Base-by-base conservation (phyloP, 2,329 filamentous ascomycete genomes). In the Aureobasidium namibiae region DNA sequence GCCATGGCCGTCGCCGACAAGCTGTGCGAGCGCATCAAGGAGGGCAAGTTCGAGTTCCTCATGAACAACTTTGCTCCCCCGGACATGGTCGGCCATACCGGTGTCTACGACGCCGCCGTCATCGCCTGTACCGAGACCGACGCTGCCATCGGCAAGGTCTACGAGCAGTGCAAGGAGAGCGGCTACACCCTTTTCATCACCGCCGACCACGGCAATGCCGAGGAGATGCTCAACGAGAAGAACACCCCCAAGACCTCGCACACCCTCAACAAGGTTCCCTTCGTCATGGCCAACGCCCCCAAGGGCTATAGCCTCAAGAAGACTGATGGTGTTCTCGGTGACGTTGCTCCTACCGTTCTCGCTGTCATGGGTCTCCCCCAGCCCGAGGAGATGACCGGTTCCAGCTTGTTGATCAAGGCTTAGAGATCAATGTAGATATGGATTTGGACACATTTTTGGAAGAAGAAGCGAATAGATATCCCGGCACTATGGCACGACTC, bases 11-110 rank as follows among this genome's bases (percentile, higher is more conserved):
- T 99, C 14, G 94, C 90, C 52, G 82, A 95, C 69, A 92, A 95
- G 79, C 88, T 96, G 61, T 84, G 80, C 74, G 94, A 96, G 81
- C 86, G 92, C 61, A 87, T 99, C 65, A 83, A 75, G 26, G 90
- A 95, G 74, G 84, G 87, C 70, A 85, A 89, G 71, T 96, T 92
- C 77, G 91, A 94, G 71, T 97, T 99, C 72, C 81, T 99, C 75
- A 99, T 99, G 94, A 96, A 97, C 86, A 99, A 99, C 85, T 97
- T 99, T 76, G 94, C 94, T 42, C 94, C 94, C 42, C 94, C 94
- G 18, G 94, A 99, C 78, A 99, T 99, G 94, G 94, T 99, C 65
- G 94, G 94, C 67, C 94, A 99, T 80, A 99, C 94, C 11, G 94
- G 94, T 71, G 91, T 96, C 62, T 97, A 97, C 77, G 87, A 97